Evolutionary conservation across 2,329 filamentous ascomycete species (phyloP), one percentile per base, ranked within the genome.

Genomic region (Phaeoacremonium minimum): DNA sequence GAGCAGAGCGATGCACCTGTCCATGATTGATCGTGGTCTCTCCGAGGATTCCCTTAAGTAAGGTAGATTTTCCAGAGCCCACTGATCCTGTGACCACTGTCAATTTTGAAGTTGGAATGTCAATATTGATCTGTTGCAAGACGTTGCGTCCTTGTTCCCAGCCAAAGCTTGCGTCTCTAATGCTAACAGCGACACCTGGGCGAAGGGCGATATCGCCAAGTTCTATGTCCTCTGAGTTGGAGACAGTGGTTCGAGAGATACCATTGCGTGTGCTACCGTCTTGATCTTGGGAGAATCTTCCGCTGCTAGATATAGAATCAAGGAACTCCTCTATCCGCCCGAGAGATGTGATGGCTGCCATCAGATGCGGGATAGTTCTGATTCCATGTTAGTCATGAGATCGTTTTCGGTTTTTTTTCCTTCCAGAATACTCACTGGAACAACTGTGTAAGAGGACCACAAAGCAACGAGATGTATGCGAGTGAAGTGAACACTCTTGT

Each of bases 401-500:
- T n/a, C n/a, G n/a, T n/a, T n/a, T n/a, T n/a, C n/a, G n/a, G n/a
- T n/a, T n/a, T n/a, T n/a, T n/a, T n/a, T n/a, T n/a, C n/a, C n/a
- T n/a, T n/a, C n/a, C n/a, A n/a, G n/a, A n/a, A n/a, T n/a, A n/a
- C n/a, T n/a, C n/a, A n/a, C 38, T 61, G 54, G 18, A 70, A 60
- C 33, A 69, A 44, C 28, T 47, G 54, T 26, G 59, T 61, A 13
- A 70, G 51, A 2, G 66, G 65, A 6, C 51, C 46, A 3, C 58
- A 43, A 13, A 69, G 44, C 0, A 70, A 48, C 2, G 59, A 46
- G 12, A 69, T 58, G 12, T 66, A 55, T 1, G 66, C 66, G 2
- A 69, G 37, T 0, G 60, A 59, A 1, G 67, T 64, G 31, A 69
- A 71, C n/a, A 67, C 49, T 17, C 48, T 49, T 1, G 60, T 50